These are phyloP conservation scores for Aspergillus hiratsukae DNA, from an alignment of 2,329 filamentous ascomycete species.

Conservation along the genomic window DNA sequence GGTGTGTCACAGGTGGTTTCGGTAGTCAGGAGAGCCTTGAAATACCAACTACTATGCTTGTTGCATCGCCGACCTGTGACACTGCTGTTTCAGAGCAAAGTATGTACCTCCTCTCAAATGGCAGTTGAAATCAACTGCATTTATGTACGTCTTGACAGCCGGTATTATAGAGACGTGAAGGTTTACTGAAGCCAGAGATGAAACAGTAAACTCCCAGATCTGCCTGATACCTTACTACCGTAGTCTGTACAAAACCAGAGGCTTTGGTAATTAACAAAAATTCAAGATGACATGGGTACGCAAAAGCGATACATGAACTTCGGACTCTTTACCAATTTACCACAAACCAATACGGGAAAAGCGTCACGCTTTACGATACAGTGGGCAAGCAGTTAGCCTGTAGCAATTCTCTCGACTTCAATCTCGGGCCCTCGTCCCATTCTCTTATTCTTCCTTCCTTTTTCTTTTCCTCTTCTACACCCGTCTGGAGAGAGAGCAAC, in stretches of 20 bases:
- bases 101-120: not conserved
- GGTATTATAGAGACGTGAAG: not conserved
- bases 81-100: not conserved
- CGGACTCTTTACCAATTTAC: not conserved
- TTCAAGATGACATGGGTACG: conserved; percentile 4
- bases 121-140: not conserved
- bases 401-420: conserved; percentile 20
- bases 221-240: too few species aligned
- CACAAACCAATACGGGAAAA: conserved; percentile 12
- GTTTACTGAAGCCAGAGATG: not conserved
- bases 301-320: conserved; percentile 5
- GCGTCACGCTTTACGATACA: conserved; percentile 20
- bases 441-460: conserved; percentile 27
- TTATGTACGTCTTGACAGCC: not conserved
- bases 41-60: not conserved
- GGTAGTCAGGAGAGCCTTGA: not conserved
- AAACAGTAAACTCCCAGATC: not conserved
- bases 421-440: conserved; percentile 22
- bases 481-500: conserved; percentile 41
- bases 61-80: not conserved
- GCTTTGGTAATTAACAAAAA: conserved; percentile 1
- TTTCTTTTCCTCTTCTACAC: conserved; percentile 35
- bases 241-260: conserved; percentile 2
- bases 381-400: conserved; percentile 18
- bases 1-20: not conserved